Conservation (phyloP, 352 stramenopile genomes). For the Pythium monospermum region DNA sequence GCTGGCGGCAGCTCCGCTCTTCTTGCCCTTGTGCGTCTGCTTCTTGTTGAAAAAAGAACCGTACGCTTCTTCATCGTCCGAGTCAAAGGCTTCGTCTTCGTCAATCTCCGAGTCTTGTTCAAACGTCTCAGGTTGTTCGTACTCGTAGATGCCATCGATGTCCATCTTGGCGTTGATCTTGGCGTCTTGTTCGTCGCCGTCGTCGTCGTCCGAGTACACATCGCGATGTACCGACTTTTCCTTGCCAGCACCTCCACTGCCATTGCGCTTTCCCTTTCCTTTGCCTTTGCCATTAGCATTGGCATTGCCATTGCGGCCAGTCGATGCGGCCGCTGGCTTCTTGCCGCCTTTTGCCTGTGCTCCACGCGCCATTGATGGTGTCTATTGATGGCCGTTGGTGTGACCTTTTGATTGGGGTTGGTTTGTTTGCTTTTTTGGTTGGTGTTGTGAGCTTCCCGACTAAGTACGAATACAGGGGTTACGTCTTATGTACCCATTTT, state of each 20-base stretch:
- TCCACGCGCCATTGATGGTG: neutral
- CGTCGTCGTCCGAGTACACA: conserved; percentile 78
- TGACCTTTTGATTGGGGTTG: conserved; percentile 25
- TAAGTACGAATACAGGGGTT: conserved; percentile 10
- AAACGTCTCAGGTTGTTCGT: conserved; percentile 68
- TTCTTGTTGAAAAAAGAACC: conserved; percentile 73
- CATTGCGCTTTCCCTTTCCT: conserved; percentile 15
- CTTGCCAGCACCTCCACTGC: conserved; percentile 14
- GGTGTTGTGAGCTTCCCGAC: neutral
- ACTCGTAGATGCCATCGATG: conserved; percentile 79
- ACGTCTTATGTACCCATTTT: neutral
- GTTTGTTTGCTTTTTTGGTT: conserved; percentile 12
- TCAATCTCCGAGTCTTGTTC: conserved; percentile 92
- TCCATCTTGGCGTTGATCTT: conserved; percentile 69
- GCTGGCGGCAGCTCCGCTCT: conserved; percentile 4
- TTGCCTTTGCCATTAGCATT: conserved; percentile 1
- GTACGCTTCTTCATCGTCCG: conserved; percentile 89
- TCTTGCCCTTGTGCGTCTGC: conserved; percentile 9
- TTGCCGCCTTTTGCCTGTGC: conserved; percentile 26
- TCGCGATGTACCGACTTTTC: conserved; percentile 35
- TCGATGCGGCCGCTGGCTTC: conserved; percentile 5
- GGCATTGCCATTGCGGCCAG: conserved; percentile 13
- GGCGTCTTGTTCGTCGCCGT: conserved; percentile 33
- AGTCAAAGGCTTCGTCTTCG: conserved; percentile 93
- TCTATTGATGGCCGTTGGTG: too few relatives aligned